Evolutionary conservation across 768 basidiomycete genomes (phyloP).

Genomic region (Suillus cothurnatus): DNA sequence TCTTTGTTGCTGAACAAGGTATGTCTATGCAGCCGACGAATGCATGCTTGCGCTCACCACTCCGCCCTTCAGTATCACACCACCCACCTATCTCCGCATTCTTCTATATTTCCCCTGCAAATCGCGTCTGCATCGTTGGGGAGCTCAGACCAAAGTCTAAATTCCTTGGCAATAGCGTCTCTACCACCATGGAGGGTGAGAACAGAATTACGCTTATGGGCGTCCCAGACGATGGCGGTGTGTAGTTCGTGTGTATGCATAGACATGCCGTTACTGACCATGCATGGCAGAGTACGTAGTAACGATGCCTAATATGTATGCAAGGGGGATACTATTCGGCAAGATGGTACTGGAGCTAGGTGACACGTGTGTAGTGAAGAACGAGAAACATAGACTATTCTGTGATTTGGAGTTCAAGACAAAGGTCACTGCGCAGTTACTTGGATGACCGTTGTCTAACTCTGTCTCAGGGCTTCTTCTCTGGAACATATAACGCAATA

Average conservation of each 20-base stretch:
- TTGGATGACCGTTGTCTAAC: not conserved
- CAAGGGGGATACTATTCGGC: conserved; percentile 82
- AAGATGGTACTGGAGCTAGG: conserved; percentile 98
- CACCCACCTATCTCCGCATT: conserved; percentile 96
- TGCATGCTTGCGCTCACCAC: conserved; percentile 9
- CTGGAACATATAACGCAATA: conserved; percentile 93
- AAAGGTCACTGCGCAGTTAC: conserved; percentile 54
- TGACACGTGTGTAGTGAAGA: conserved; percentile 83
- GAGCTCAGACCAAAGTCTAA: conserved; percentile 95
- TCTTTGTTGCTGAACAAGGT: conserved; percentile 97
- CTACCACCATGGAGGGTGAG: conserved; percentile 96
- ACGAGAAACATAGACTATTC: conserved; percentile 69
- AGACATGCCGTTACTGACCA: conserved; percentile 10
- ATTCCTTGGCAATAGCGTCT: conserved; percentile 96
- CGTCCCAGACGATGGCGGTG: conserved; percentile 84
- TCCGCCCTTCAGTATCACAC: conserved; percentile 72
- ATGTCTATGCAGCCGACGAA: conserved; percentile 17
- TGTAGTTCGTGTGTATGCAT: conserved; percentile 29
- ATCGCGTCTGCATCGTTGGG: conserved; percentile 84
- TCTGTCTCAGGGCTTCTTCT: conserved; percentile 82
- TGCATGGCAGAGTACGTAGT: conserved; percentile 70
- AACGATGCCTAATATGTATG: conserved; percentile 99
- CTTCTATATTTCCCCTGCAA: conserved; percentile 91
- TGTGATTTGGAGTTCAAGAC: conserved; percentile 98
- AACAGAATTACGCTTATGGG: conserved; percentile 85